phyloP scores from a whole-genome alignment of 768 basidiomycete species.

The Tubosaeta sp. region DNA sequence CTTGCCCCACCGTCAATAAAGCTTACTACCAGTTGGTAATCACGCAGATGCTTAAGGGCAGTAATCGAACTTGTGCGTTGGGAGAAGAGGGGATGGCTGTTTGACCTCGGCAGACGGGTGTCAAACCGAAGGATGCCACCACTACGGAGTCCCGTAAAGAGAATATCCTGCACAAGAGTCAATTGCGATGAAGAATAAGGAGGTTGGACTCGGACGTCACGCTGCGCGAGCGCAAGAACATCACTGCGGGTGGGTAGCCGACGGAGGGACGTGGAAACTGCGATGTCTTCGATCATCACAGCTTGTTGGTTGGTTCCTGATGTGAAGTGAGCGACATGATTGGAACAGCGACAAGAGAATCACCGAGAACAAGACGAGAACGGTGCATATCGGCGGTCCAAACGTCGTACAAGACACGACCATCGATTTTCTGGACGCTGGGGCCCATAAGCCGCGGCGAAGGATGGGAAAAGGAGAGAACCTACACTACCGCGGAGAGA shows the following conservation, averaged over 20 bases:
- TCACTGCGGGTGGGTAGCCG: slow-evolving; percentile 55
- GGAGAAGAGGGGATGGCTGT: slow-evolving; percentile 39
- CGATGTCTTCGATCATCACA: slow-evolving; percentile 50
- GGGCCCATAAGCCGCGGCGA: background rate
- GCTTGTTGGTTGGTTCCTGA: slow-evolving; percentile 53
- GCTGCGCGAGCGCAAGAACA: slow-evolving; percentile 56
- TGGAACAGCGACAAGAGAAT: background rate
- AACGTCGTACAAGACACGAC: slow-evolving; percentile 47
- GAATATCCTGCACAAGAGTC: slow-evolving; percentile 35
- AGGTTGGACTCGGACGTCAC: slow-evolving; percentile 35
- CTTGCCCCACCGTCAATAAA: slow-evolving; percentile 60
- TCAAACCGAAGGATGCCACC: slow-evolving; percentile 59
- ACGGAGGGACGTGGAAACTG: slow-evolving; percentile 32
- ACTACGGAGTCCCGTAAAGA: slow-evolving; percentile 59
- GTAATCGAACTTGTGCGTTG: slow-evolving; percentile 45
- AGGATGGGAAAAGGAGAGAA: background rate
- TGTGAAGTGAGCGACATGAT: background rate
- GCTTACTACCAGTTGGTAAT: slow-evolving; percentile 52
- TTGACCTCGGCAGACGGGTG: slow-evolving; percentile 38
- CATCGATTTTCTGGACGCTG: slow-evolving; percentile 30
- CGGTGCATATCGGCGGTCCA: slow-evolving; percentile 51
- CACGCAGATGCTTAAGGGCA: slow-evolving; percentile 46
- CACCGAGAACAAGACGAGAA: slow-evolving; percentile 52
- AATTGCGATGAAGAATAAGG: background rate
- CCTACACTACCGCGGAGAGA: slow-evolving; percentile 38